Evolutionary conservation across 2,329 filamentous ascomycete genomes (phyloP), one percentile per base, ranked within the genome.

Genomic region (Aspergillus brunneoviolaceus): DNA sequence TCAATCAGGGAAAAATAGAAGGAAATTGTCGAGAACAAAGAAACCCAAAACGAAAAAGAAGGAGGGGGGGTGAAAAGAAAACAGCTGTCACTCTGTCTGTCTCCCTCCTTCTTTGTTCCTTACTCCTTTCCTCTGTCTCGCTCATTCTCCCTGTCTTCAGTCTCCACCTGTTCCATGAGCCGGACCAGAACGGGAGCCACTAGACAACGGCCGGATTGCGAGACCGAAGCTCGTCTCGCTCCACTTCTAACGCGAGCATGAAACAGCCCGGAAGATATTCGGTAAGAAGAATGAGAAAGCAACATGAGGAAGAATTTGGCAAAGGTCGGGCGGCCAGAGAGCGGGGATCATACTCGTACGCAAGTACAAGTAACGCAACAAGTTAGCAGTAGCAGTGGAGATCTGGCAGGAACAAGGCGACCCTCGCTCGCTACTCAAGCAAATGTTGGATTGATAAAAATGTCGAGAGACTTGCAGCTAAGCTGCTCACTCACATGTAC

Each of bases 211-310:
- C 49, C n/a, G 51, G 39, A 48, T 51, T 57, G 57, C 52, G 53
- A 54, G 35, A 48, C 58, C 51, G 50, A 51, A 52, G 33, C 47
- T 27, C 45, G 35, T 56, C 47, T 33, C 47, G 42, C 62, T 65
- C 64, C 64, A 65, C 64, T 49, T 19, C 29, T 29, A 49, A 52
- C 55, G 59, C 60, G 57, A 64, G 64, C 57, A 60, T 64, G 64
- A 65, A 66, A 66, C 62, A 62, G 19, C 45, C 49, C 56, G 58
- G 54, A 62, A 57, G 58, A 58, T 53, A 56, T 63, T 49, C 51
- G 51, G 53, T 55, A 57, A 51, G 58, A 51, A 42, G 35, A 23
- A 35, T 42, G 25, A 42, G 21, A 29, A 59, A 21, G 45, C 6
- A 31, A 39, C 48, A 35, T 29, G 27, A 56, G 47, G 49, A 27